phyloP scores from a whole-genome alignment of 2,329 filamentous ascomycete genomes.

The Hypoxylon sp. region DNA sequence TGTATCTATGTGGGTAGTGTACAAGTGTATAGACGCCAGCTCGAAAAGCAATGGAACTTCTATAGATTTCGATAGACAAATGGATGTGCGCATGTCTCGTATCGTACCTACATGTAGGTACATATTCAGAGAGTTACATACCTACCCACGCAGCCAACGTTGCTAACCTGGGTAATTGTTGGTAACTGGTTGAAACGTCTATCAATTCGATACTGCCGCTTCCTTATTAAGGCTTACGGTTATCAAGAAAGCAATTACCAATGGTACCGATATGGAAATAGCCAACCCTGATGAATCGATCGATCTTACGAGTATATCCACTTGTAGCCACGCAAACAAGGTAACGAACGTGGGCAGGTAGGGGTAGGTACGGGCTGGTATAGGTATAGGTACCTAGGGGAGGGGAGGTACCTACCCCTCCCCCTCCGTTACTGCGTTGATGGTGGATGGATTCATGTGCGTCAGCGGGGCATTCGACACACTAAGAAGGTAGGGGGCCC shows the following conservation, averaged over 20 bases:
- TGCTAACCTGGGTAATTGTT: conserved; percentile 1
- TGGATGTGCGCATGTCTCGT: background rate
- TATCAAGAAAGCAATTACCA: conserved; percentile 25
- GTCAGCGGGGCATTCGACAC: conserved; percentile 38
- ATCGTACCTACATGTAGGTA: background rate
- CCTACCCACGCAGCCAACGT: no score
- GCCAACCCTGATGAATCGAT: conserved; percentile 17
- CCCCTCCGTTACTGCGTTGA: conserved; percentile 10
- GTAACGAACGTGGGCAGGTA: background rate
- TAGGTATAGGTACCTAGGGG: no score
- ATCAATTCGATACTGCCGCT: conserved; percentile 22
- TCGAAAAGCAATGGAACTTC: background rate
- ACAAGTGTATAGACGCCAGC: background rate
- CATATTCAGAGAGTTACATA: no score
- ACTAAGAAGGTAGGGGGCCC: conserved; percentile 20
- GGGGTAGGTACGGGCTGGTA: no score
- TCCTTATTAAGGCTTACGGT: conserved; percentile 7
- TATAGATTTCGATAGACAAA: background rate
- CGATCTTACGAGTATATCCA: conserved; percentile 18
- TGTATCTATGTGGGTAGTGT: background rate
- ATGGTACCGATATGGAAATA: conserved; percentile 27
- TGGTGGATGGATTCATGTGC: conserved; percentile 32
- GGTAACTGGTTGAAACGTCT: conserved; percentile 13
- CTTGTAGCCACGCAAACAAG: conserved; percentile 3
- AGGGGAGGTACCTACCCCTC: conserved; percentile 28